phyloP scores from a whole-genome alignment of 164 flowering plant genomes.

The Warburgia ugandensis region DNA sequence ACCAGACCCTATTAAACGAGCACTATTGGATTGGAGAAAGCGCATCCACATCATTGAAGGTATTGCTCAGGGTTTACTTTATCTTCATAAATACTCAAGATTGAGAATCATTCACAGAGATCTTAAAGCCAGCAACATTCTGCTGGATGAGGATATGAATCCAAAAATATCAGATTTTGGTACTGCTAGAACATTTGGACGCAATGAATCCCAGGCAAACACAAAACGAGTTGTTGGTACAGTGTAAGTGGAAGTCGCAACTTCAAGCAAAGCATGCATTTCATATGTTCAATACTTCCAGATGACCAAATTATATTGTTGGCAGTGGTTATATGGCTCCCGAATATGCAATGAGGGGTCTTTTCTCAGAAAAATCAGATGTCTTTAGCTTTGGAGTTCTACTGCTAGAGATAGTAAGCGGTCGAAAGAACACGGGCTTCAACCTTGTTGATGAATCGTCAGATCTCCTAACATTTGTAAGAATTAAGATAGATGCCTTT shows the following conservation, averaged over 20 bases:
- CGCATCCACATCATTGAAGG: constrained; percentile 27
- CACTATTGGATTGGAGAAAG: constrained; percentile 14
- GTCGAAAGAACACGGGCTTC: no score
- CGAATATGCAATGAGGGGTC: no score
- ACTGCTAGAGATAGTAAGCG: no score
- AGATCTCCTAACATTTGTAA: no score
- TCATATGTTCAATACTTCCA: no score
- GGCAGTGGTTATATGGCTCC: no score
- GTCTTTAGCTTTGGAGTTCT: no score
- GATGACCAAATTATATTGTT: no score
- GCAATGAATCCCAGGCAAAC: constrained; percentile 5
- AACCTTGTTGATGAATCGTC: no score
- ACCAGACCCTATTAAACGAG: background rate
- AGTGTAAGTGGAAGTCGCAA: constrained; percentile 1
- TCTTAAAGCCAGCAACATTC: constrained; percentile 13
- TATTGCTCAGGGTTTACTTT: constrained; percentile 33
- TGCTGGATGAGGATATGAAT: constrained; percentile 2
- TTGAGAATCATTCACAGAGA: constrained; percentile 11
- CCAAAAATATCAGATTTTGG: constrained; percentile 13
- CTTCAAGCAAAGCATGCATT: no score
- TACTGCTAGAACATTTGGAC: constrained; percentile 11
- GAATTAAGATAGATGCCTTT: no score
- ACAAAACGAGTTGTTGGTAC: constrained; percentile 7
- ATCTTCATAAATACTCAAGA: constrained; percentile 12
- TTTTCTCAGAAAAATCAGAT: no score